Evolutionary conservation across 2,329 filamentous ascomycete genomes (phyloP).

Genomic region (Microdochium bolleyi): DNA sequence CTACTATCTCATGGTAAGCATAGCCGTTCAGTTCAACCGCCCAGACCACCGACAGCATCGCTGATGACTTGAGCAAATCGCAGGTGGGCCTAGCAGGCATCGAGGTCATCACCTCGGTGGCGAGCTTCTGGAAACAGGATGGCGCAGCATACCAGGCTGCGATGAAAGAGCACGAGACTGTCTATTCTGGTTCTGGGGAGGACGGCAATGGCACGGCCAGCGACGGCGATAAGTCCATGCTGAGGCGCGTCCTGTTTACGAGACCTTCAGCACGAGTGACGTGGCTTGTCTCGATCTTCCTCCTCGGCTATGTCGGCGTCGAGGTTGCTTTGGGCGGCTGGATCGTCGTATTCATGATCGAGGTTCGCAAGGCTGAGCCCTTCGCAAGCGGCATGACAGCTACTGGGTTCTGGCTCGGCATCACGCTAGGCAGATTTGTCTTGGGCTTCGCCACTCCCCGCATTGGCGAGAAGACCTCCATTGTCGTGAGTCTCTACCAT

Average conservation of each 20-base stretch:
- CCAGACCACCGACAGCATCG: too few relatives aligned
- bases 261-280: too few relatives aligned
- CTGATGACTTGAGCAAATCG: too few relatives aligned
- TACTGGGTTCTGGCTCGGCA: constrained; percentile 75
- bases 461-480: constrained; percentile 60
- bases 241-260: constrained; percentile 34
- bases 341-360: constrained; percentile 80
- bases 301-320: constrained; percentile 68
- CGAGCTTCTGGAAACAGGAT: too few relatives aligned
- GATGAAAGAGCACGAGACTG: too few relatives aligned
- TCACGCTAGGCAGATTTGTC: constrained; percentile 63
- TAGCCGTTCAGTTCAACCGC: too few relatives aligned
- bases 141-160: too few relatives aligned
- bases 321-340: constrained; percentile 73
- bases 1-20: constrained; percentile 70
- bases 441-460: constrained; percentile 67
- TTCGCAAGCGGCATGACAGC: constrained; percentile 69
- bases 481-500: constrained; percentile 25
- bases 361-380: constrained; percentile 56
- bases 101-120: too few relatives aligned
- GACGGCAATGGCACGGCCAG: too few relatives aligned
- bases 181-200: too few relatives aligned
- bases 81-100: too few relatives aligned
- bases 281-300: constrained; percentile 63
- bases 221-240: too few relatives aligned